Base-by-base conservation (phyloP, 495 filamentous ascomycete species). In the Aspergillus coremiiformis region DNA sequence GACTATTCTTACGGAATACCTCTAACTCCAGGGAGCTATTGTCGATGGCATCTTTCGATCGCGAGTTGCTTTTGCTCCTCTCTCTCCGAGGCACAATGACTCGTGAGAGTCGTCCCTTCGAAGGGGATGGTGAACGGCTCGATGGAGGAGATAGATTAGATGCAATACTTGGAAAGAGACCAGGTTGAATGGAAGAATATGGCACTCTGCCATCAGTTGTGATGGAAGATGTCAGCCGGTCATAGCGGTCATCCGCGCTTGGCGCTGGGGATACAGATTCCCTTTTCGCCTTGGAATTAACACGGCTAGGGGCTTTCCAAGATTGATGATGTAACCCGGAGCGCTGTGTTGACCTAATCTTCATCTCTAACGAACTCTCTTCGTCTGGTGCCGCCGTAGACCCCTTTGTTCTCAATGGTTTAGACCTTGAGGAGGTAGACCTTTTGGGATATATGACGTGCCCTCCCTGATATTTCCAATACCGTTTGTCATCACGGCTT, bases 91-190 rank as follows among this genome's bases (percentile, higher is more conserved):
- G 55, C 2, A 51, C 67, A 32, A 79, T 71, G 29, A 72, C 71
- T 9, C 71, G 71, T 11, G 69, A 66, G 20, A 79, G 60, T 7
- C 68, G 63, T 51, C 62, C 76, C 55, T 77, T 75, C 0, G 65
- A 59, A 44, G 79, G 79, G 21, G 79, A 83, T 1, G 72, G 62
- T 23, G 69, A 72, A 30, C 78, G 72, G 53, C 78, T 83, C 5
- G 66, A 70, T 2, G 77, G 72, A 9, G 76, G 69, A 17, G 78
- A 81, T 14, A 81, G 45, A 54, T 80, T 79, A 30, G 76, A 77
- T 10, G 78, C 72, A 54, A 83, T 79, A 52, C 78, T 81, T 5
- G 80, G 80, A 47, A 81, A 73, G 43, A 75, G 74, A n/a, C 64
- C 55, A 17, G 63, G 46, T 11, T 67, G 61, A n/a, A 63, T 56